Evolutionary conservation across 2,329 filamentous ascomycete genomes (phyloP), one percentile per base, ranked within the genome.

Genomic region (Aschersonia sp.): DNA sequence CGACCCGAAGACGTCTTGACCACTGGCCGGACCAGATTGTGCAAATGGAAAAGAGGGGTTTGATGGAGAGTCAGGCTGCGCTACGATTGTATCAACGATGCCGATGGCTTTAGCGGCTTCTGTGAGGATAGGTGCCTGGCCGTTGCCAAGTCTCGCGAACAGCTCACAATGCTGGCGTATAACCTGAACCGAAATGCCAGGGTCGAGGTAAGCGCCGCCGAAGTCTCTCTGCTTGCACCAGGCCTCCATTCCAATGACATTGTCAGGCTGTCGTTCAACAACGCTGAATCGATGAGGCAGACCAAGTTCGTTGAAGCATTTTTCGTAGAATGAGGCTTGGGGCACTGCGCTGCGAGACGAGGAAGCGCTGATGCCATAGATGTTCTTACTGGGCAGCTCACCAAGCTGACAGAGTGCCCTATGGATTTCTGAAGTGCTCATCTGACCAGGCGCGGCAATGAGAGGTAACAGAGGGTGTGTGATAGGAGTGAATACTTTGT

Each of bases 391-490:
- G 1, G 85, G 85, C 46, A 92, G 72, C 57, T 89, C 85, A 2
- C 86, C 86, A 62, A 94, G 81, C 49, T 85, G 79, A 47, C 86
- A 79, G 32, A 92, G 67, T 4, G 85, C 83, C 44, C 78, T 76
- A 58, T 94, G 92, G 63, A 92, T 92, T 64, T 92, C 85, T 12
- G 87, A 83, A 1, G 85, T 85, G 54, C 84, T 89, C 67, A 94
- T 71, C 63, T 94, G 87, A 7, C 87, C 87, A 0, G 87, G 87
- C 0, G 87, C 87, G 30, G 87, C 87, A 49, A 92, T 87, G 58
- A 88, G 81, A 7, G 87, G 87, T 4, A 94, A 71, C 8, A 92
- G 69, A 1, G 87, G 86, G 57, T 94, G 87, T 0, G 87, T 94
- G 59, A 94, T 89, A 30, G 87, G 86, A 0, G 86, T 89, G 61